These are phyloP conservation scores for Cenchrus fungigraminus DNA, from an alignment of 176 grass and related monocot genomes.

Conservation along the genomic window DNA sequence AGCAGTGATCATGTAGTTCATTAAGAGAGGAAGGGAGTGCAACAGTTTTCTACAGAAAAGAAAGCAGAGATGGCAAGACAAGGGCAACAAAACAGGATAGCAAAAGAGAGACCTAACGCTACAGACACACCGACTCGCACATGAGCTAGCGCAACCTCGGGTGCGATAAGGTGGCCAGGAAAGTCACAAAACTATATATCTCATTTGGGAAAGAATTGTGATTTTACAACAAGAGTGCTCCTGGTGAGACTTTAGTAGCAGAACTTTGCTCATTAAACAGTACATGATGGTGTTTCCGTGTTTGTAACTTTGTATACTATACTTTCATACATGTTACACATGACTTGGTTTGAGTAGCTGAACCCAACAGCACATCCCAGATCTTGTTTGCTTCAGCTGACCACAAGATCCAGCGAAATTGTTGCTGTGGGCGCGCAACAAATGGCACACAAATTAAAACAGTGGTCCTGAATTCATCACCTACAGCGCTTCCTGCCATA, in stretches of 20 bases:
- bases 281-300: constrained; percentile 14
- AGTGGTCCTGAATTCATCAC: constrained; percentile 41
- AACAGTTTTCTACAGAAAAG: too few relatives aligned
- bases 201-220: not conserved
- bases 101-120: too few relatives aligned
- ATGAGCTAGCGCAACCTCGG: too few relatives aligned
- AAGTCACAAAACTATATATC: constrained; percentile 2
- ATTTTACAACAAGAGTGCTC: not conserved
- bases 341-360: not conserved
- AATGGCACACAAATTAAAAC: not conserved
- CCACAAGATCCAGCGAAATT: not conserved
- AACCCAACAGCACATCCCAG: not conserved
- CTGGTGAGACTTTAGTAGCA: not conserved
- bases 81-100: too few relatives aligned
- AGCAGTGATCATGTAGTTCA: too few relatives aligned
- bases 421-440: not conserved
- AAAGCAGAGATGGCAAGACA: too few relatives aligned
- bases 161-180: too few relatives aligned
- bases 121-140: too few relatives aligned
- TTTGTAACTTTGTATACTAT: constrained; percentile 31
- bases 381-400: not conserved
- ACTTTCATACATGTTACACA: constrained; percentile 36
- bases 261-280: not conserved
- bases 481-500: constrained; percentile 62
- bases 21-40: too few relatives aligned